These are phyloP conservation scores for Sporothrix dimorphospora DNA, from an alignment of 2,329 filamentous ascomycete genomes.

Conservation along the genomic window DNA sequence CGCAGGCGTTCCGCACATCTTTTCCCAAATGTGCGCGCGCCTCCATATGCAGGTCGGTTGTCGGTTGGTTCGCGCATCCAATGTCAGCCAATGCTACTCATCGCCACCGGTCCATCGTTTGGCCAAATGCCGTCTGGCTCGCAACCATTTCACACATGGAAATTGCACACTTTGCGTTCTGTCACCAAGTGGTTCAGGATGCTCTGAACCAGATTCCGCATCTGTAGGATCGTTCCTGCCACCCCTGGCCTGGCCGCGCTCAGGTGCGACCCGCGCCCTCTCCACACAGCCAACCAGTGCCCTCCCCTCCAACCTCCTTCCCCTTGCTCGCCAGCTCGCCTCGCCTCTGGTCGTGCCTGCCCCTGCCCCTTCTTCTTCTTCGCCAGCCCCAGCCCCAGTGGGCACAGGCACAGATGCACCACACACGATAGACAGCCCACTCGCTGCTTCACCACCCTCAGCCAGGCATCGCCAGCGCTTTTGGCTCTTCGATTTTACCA, in stretches of 20 bases:
- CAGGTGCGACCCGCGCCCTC: conserved; percentile 15
- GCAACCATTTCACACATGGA: conserved; percentile 6
- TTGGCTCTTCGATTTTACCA: conserved; percentile 11
- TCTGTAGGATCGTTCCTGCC: conserved; percentile 13
- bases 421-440: conserved; percentile 20
- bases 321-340: conserved; percentile 19
- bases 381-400: background rate
- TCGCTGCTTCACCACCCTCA: background rate
- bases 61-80: conserved; percentile 8
- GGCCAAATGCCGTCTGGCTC: conserved; percentile 4
- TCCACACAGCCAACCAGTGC: conserved; percentile 22
- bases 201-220: conserved; percentile 21
- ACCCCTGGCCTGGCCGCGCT: conserved; percentile 6
- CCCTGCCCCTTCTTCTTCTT: conserved; percentile 13
- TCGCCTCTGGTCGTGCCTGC: conserved; percentile 9
- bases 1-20: background rate
- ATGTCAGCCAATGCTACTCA: conserved; percentile 17
- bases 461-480: conserved; percentile 11
- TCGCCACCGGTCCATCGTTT: background rate
- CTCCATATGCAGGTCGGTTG: conserved; percentile 7
- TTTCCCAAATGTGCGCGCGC: background rate
- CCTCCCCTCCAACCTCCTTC: conserved; percentile 19
- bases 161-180: conserved; percentile 15
- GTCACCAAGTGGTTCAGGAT: background rate
- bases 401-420: conserved; percentile 13